These are phyloP conservation scores for Trypanosoma theileri DNA, from an alignment of 208 protist genomes.

Conservation along the genomic window DNA sequence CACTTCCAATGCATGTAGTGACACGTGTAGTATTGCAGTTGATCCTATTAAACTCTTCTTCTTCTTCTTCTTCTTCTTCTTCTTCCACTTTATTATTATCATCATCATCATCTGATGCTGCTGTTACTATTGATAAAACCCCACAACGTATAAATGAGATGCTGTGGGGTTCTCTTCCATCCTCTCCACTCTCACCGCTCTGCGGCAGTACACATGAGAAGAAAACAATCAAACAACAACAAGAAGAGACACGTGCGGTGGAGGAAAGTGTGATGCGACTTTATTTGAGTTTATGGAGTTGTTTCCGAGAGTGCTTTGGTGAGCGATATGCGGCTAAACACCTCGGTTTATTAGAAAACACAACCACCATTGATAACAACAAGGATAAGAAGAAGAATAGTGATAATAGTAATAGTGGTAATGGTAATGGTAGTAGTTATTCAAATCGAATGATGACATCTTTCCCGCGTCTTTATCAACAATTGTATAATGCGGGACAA, in stretches of 20 bases:
- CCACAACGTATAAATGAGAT: background rate
- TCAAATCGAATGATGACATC: conserved; percentile 24
- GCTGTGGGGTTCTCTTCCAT: background rate
- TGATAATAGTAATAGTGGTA: background rate
- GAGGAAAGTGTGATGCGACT: conserved; percentile 55
- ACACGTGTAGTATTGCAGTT: conserved; percentile 42
- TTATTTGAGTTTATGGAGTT: conserved; percentile 49
- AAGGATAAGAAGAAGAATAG: background rate
- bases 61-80: too few relatives aligned
- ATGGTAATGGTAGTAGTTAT: background rate
- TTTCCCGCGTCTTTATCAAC: conserved; percentile 49
- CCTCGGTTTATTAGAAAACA: conserved; percentile 39
- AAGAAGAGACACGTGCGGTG: conserved; percentile 33
- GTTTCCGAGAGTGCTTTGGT: conserved; percentile 74
- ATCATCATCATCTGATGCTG: too few relatives aligned
- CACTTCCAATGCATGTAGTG: conserved; percentile 67
- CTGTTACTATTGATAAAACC: background rate
- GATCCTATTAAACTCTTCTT: background rate
- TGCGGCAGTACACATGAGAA: conserved; percentile 46
- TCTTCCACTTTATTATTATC: too few relatives aligned
- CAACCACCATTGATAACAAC: background rate
- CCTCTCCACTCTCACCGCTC: background rate
- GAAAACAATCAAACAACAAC: background rate
- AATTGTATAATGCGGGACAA: conserved; percentile 20
- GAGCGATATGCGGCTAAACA: conserved; percentile 72